Conservation (phyloP, 805 yeast species). For the Candida xiaguanensis region DNA sequence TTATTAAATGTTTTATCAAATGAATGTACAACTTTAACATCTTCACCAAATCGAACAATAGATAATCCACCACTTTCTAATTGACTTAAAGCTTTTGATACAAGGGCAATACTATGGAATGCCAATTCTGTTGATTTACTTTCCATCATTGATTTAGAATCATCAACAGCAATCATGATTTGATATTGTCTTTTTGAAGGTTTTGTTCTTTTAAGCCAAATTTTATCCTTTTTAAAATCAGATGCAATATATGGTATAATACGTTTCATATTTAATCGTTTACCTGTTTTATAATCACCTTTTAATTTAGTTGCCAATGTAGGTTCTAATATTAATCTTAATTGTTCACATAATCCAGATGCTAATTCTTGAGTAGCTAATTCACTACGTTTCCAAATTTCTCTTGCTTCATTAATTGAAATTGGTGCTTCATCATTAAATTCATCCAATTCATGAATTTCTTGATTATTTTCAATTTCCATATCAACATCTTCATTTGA, state of each 20-base stretch:
- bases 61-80: slow-evolving; percentile 92
- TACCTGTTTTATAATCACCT: slow-evolving; percentile 97
- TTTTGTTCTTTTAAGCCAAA: slow-evolving; percentile 95
- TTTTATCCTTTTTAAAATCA: slow-evolving; percentile 94
- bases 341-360: slow-evolving; percentile 84
- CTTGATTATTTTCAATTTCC: slow-evolving; percentile 17
- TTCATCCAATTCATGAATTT: slow-evolving; percentile 8
- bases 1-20: slow-evolving; percentile 77
- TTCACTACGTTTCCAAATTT: slow-evolving; percentile 80
- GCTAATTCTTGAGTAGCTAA: slow-evolving; percentile 83
- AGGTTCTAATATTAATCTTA: slow-evolving; percentile 90
- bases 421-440: slow-evolving; percentile 40
- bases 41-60: slow-evolving; percentile 86
- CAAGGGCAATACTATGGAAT: slow-evolving; percentile 89
- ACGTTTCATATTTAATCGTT: slow-evolving; percentile 93
- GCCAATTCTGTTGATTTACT: slow-evolving; percentile 88
- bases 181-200: slow-evolving; percentile 97
- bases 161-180: slow-evolving; percentile 95
- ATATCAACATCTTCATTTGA: slow-evolving; percentile 14
- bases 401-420: slow-evolving; percentile 62
- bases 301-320: slow-evolving; percentile 90
- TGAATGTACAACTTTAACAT: slow-evolving; percentile 79
- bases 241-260: slow-evolving; percentile 97
- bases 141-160: slow-evolving; percentile 96
- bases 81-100: slow-evolving; percentile 89